Conservation (phyloP, 2,329 filamentous ascomycete species). For the Phyllosticta citrichinensis region DNA sequence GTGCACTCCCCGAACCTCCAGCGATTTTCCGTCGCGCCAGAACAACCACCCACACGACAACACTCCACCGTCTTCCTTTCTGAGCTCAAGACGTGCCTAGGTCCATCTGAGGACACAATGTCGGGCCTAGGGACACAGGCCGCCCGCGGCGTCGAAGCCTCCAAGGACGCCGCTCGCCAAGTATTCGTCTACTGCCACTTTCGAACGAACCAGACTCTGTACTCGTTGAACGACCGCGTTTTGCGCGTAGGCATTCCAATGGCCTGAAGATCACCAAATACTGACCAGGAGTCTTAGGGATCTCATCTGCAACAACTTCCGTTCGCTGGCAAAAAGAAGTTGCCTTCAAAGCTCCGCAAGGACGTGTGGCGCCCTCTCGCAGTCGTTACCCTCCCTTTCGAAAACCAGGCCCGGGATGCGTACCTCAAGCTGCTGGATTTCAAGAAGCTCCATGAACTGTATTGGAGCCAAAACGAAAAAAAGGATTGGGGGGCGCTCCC, state of each 20-base stretch:
- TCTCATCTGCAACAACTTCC: constrained; percentile 44
- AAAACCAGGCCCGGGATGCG: constrained; percentile 41
- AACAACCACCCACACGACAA: neutral
- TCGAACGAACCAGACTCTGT: constrained; percentile 54
- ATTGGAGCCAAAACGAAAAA: constrained; percentile 33
- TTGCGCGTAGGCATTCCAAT: constrained; percentile 29
- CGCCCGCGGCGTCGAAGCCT: neutral
- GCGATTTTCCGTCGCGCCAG: neutral
- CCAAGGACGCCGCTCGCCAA: constrained; percentile 29
- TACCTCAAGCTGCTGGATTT: constrained; percentile 52
- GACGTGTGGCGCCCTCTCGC: constrained; percentile 55
- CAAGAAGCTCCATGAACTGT: constrained; percentile 46
- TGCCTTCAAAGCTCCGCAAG: constrained; percentile 47
- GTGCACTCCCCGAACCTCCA: neutral
- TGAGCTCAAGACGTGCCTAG: neutral
- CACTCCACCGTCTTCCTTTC: neutral
- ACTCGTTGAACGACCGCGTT: constrained; percentile 48
- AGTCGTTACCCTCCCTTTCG: constrained; percentile 45
- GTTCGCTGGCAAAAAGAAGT: constrained; percentile 54
- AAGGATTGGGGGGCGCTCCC: constrained; percentile 2
- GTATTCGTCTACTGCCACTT: constrained; percentile 55
- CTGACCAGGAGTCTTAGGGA: neutral
- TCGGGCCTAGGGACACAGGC: neutral
- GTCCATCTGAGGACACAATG: neutral
- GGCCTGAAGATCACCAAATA: constrained; percentile 19